These are phyloP conservation scores for Chytriomyces confervae DNA, from an alignment of 192 early-diverging fungal species.

Conservation along the genomic window DNA sequence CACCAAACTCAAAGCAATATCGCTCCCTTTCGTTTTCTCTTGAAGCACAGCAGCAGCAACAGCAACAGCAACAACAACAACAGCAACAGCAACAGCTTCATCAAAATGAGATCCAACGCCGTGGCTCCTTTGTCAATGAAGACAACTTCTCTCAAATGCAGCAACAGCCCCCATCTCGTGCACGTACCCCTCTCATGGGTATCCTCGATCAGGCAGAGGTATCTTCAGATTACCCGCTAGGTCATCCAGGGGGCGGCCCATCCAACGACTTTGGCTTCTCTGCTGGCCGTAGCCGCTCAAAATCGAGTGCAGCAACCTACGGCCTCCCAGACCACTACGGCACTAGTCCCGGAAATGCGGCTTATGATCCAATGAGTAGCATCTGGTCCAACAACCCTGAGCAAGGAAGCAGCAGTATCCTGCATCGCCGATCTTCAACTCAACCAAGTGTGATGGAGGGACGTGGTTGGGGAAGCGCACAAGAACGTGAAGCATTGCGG, in stretches of 20 bases:
- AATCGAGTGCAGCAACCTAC: constrained; percentile 28
- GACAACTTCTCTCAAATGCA: background rate
- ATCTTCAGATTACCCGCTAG: too few species aligned
- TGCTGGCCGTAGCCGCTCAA: constrained; percentile 37
- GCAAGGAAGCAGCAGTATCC: constrained; percentile 34
- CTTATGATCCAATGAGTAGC: constrained; percentile 53
- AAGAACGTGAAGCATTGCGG: constrained; percentile 25
- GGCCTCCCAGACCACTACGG: constrained; percentile 48
- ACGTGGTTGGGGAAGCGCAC: constrained; percentile 55
- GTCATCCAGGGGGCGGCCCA: background rate
- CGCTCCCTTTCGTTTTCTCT: constrained; percentile 30
- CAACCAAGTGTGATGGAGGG: constrained; percentile 47
- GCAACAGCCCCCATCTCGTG: constrained; percentile 12
- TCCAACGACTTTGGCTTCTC: constrained; percentile 23
- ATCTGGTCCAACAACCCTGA: constrained; percentile 56
- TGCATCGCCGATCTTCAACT: constrained; percentile 65
- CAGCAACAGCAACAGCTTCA: background rate
- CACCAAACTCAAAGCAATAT: constrained; percentile 18
- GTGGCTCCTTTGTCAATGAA: constrained; percentile 28
- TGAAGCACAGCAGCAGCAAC: constrained; percentile 28
- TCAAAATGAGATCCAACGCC: constrained; percentile 20
- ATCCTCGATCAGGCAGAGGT: constrained; percentile 1
- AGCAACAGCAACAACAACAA: constrained; percentile 18
- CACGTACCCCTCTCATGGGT: constrained; percentile 26
- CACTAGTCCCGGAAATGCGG: constrained; percentile 55